Evolutionary conservation across 805 yeast genomes (phyloP), one percentile per base, ranked within the genome.

Genomic region (Scheffersomyces stipitis): DNA sequence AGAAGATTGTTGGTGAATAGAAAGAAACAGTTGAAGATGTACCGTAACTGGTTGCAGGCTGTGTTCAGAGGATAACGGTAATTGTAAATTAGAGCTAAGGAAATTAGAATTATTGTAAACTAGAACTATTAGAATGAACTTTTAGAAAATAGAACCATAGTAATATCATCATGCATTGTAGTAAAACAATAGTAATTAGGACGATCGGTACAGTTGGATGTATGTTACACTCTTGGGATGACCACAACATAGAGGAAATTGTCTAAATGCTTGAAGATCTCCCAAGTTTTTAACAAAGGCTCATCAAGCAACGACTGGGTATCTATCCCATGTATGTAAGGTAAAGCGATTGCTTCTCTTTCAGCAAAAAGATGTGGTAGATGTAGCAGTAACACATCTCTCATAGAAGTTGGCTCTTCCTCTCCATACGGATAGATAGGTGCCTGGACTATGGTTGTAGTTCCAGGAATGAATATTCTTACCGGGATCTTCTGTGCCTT

Each of bases 21-120:
- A 53, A 90, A 91, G 64, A 83, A 91, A 56, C 85, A 85, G 60
- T 66, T 93, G 46, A 93, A 93, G 64, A 93, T 93, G 99, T 93
- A 87, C 59, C 73, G 99, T 53, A 86, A 89, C 41, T 93, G 99
- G 99, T 66, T 93, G 38, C 99, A 93, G 65, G 98, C 93, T 1
- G 89, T 87, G 17, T 91, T 91, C 58, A 74, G 68, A 36, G 64
- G 30, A 18, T 18, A 33, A 22, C 28, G 9, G 29, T 16, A 18
- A 12, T 12, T 17, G 17, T 12, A 42, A n/a, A n/a, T n/a, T n/a
- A n/a, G n/a, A n/a, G n/a, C n/a, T n/a, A n/a, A n/a, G n/a, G 17
- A 17, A 12, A 34, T 28, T 16, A 28, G 23, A 28, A 31, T 13
- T 27, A 17, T 9, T 16, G 4, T 32, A 15, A 12, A n/a, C n/a